Base-by-base conservation (phyloP, 192 early-diverging fungal species). In the Coemansia sp. region DNA sequence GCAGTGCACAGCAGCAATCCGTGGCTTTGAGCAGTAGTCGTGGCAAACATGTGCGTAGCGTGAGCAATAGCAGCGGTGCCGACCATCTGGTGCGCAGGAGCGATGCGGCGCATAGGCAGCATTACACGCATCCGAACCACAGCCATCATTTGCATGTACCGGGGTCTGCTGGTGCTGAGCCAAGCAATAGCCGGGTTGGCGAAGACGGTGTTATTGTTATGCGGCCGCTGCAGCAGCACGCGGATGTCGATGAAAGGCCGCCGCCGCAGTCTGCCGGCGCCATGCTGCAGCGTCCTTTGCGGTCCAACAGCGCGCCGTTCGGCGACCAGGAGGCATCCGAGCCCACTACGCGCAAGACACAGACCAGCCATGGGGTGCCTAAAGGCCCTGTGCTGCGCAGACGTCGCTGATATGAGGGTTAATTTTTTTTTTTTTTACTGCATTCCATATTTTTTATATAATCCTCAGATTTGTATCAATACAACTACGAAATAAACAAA, bases 41-140 rank as follows among this genome's bases (percentile, higher is more conserved):
- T 51, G 48, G 48, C 53, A 52, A 41, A 38, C 75, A 75, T 39
- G 64, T 35, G 32, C 70, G 76, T 17, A 78, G 76, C 51, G 58
- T 45, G 55, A 72, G 60, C 60, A 62, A 28, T 28, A 28, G 60
- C 59, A 35, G 75, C 41, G 66, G 53, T 5, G 18, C 20, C 53
- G 53, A 55, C 22, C 28, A 55, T 12, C 22, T 55, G 22, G 45
- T 48, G 45, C 45, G 45, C 53, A 55, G 20, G 32, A 17, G 64
- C 51, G 38, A 20, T 5, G 36, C 63, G 1, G 22, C 22, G 22
- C 22, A 28, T 28, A 28, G 22, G 22, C 22, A 28, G 39, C 63
- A 38, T 14, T 12, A 38, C 5, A 7, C 15, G 35, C 59, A 17
- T 34, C 37, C 12, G 36, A 8, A 17, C 11, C 35, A 35, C 5